Evolutionary conservation across 2,329 filamentous ascomycete species (phyloP).

Genomic region (Pestalotiopsis sp.): DNA sequence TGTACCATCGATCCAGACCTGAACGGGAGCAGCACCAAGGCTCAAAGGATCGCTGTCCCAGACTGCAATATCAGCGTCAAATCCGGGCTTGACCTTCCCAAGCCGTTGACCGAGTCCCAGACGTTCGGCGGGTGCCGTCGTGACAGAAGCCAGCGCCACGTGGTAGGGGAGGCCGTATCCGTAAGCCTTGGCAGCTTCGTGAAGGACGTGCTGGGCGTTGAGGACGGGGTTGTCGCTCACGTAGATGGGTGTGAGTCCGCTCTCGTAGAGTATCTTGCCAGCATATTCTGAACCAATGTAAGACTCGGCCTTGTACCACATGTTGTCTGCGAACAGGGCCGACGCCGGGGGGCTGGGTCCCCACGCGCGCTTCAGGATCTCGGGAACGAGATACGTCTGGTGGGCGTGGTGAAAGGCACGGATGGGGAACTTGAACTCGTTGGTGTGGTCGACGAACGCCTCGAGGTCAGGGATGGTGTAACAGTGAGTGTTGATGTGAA

Average conservation of each 20-base stretch:
- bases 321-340: slow-evolving; percentile 72
- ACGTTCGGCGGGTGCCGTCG: slow-evolving; percentile 59
- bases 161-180: slow-evolving; percentile 65
- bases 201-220: slow-evolving; percentile 70
- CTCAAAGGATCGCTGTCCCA: slow-evolving; percentile 67
- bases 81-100: slow-evolving; percentile 64
- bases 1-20: slow-evolving; percentile 66
- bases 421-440: slow-evolving; percentile 70
- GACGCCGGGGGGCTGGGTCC: slow-evolving; percentile 56
- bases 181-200: slow-evolving; percentile 63
- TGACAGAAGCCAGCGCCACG: slow-evolving; percentile 59
- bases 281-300: slow-evolving; percentile 67
- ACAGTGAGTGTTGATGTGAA: slow-evolving; percentile 72
- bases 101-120: slow-evolving; percentile 60
- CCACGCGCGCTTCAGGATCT: slow-evolving; percentile 62
- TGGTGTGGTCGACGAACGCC: slow-evolving; percentile 69
- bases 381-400: slow-evolving; percentile 67
- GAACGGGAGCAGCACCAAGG: slow-evolving; percentile 59
- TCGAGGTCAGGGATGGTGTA: slow-evolving; percentile 72
- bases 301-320: slow-evolving; percentile 72
- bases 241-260: slow-evolving; percentile 66
- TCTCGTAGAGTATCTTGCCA: slow-evolving; percentile 67
- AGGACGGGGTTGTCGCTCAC: slow-evolving; percentile 73
- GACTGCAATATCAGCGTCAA: slow-evolving; percentile 62
- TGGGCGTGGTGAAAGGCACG: slow-evolving; percentile 73